Conservation (phyloP, 768 basidiomycete species). For the Mycena kentingensis region DNA sequence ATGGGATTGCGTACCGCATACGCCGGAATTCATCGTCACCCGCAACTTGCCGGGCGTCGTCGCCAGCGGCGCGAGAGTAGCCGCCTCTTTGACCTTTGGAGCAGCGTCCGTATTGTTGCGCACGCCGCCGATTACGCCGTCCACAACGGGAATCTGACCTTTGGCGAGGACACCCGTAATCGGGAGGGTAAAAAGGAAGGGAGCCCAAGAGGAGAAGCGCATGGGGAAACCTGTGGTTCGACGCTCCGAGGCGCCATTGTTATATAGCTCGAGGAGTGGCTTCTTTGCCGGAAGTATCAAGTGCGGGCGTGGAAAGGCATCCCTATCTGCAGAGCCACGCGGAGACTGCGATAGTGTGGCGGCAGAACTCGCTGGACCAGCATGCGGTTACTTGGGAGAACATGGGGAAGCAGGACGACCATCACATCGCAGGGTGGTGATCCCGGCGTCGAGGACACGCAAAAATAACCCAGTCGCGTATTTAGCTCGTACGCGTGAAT, state of each 20-base stretch:
- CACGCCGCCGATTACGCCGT: conserved; percentile 18
- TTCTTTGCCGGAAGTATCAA: background rate
- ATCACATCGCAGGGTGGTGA: too few species aligned
- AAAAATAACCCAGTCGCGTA: too few species aligned
- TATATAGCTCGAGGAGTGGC: background rate
- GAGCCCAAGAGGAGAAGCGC: background rate
- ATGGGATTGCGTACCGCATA: conserved; percentile 8
- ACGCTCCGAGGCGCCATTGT: background rate
- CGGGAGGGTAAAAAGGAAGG: background rate
- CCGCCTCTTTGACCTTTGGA: too few species aligned
- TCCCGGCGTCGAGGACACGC: too few species aligned
- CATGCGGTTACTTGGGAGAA: too few species aligned
- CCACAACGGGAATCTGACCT: conserved; percentile 14
- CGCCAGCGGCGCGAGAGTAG: conserved; percentile 9
- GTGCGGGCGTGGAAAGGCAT: background rate
- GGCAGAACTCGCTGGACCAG: too few species aligned
- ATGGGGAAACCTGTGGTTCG: background rate
- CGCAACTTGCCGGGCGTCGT: conserved; percentile 23
- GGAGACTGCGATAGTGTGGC: too few species aligned
- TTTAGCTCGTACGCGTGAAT: too few species aligned
- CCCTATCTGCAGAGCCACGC: background rate
- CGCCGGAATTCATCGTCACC: conserved; percentile 9
- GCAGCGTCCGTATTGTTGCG: background rate
- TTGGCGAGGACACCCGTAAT: background rate
- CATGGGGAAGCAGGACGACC: too few species aligned